phyloP scores from a whole-genome alignment of 75 land plant species.

The Adiantum capillusveneris region DNA sequence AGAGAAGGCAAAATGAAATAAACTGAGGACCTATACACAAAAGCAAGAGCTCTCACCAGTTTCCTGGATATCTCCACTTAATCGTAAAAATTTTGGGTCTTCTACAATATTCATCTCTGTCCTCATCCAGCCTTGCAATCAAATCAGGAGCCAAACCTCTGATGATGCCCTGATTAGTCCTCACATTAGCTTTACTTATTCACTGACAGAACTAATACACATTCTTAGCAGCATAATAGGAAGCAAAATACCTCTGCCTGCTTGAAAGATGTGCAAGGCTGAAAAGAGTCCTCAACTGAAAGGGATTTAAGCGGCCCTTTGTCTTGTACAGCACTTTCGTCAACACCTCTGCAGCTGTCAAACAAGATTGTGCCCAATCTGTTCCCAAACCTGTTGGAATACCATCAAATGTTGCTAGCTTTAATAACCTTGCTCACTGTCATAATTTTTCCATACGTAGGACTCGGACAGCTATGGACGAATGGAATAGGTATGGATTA shows the following conservation, averaged over 20 bases:
- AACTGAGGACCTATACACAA: not conserved
- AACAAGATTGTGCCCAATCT: slow-evolving; percentile 18
- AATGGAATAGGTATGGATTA: too few species aligned
- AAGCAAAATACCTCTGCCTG: slow-evolving; percentile 22
- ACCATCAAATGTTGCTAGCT: too few species aligned
- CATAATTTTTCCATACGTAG: too few species aligned
- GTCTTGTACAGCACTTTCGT: slow-evolving; percentile 23
- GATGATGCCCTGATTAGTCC: slow-evolving; percentile 4
- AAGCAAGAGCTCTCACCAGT: slow-evolving; percentile 8
- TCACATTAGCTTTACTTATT: not conserved
- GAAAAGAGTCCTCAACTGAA: slow-evolving; percentile 43
- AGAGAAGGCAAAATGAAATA: too few species aligned
- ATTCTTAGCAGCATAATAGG: not conserved
- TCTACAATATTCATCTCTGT: slow-evolving; percentile 26
- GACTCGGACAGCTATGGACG: too few species aligned
- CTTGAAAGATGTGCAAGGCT: slow-evolving; percentile 26
- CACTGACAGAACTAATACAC: too few species aligned
- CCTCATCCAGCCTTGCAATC: slow-evolving; percentile 32
- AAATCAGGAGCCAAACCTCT: slow-evolving; percentile 26
- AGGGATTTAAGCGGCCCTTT: slow-evolving; percentile 34
- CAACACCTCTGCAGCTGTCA: slow-evolving; percentile 30
- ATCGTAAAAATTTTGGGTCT: slow-evolving; percentile 23
- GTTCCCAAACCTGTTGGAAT: slow-evolving; percentile 25
- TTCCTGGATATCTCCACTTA: slow-evolving; percentile 30
- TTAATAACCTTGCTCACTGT: too few species aligned